Base-by-base conservation (phyloP, 306 rosid species). In the Sicyos baderoa region DNA sequence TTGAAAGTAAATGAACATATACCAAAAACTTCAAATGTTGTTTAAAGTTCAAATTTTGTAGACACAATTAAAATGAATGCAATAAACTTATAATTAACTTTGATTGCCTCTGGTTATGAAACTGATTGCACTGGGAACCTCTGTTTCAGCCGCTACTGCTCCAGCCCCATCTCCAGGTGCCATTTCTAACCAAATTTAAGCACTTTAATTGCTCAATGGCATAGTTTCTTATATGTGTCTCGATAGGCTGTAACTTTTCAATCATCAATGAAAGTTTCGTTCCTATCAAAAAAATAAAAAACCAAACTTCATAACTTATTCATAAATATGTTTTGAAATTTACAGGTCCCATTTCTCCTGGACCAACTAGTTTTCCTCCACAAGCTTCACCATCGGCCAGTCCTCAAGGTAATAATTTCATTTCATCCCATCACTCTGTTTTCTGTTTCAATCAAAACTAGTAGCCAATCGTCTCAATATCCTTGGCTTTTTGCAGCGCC, bases 91-190 rank as follows among this genome's bases (percentile, higher is more conserved):
- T 3, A 25, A 25, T 25, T 29, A 29, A 29, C 44, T 37, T 0
- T 37, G 6, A 4, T 42, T 44, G 2, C 14, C 15, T 11, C 4
- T 11, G 50, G 3, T 12, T 2, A 37, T 2, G n/a, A 65, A 65
- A 65, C 19, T 65, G 7, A 65, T 4, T 45, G 18, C 11, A 5
- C 12, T 45, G 18, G 29, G 52, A 4, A 27, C 25, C 14, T 35
- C 0, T 40, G 23, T 45, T 27, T 56, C 93, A 86, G 98, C 90
- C 70, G 15, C 45, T 40, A 40, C 81, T 61, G 72, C 88, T 21
- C 84, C 94, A 70, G 84, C 96, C 78, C 95, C 89, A 72, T 93
- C 96, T 81, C 95, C 89, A 72, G 95, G 97, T 92, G 81, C 72
- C 16, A 11, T 73, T 40, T 66, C 44, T 44, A 9, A 10, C n/a